A percentile compares a stretch with the other conserved stretches of the same genome.
Conservation (phyloP, 2,329 filamentous ascomycete genomes). For the Neopestalotiopsis sp. region DNA sequence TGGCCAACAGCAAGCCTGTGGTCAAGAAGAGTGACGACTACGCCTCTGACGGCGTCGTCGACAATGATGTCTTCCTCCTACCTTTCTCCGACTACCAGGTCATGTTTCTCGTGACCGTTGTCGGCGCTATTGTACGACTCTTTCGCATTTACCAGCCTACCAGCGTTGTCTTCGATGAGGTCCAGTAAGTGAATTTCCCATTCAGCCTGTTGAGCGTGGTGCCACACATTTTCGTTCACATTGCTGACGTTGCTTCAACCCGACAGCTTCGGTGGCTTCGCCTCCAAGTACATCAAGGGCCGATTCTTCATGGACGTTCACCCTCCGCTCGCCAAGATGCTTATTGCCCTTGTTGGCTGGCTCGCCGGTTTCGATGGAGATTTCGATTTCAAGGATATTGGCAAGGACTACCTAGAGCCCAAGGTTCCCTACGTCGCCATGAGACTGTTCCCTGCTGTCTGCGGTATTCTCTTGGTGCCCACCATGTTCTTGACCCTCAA, state of each 20-base stretch:
- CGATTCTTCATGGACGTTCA: constrained; percentile 99
- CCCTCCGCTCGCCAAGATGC: constrained; percentile 92
- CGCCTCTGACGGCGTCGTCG: constrained; percentile 78
- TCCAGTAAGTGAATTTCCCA: constrained; percentile 75
- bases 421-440: constrained; percentile 97
- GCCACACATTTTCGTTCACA: background rate
- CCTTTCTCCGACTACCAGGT: constrained; percentile 84
- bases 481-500: constrained; percentile 96
- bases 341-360: constrained; percentile 95
- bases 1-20: constrained; percentile 36
- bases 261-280: constrained; percentile 91
- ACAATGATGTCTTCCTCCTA: constrained; percentile 92
- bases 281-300: constrained; percentile 99
- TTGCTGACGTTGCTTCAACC: constrained; percentile 23
- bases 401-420: constrained; percentile 96
- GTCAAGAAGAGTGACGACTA: constrained; percentile 59
- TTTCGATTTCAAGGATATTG: constrained; percentile 99
- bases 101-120: constrained; percentile 72
- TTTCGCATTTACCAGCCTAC: constrained; percentile 96
- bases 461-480: constrained; percentile 86
- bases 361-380: constrained; percentile 92
- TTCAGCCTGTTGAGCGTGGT: background rate
- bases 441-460: constrained; percentile 89
- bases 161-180: constrained; percentile 98
- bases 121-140: constrained; percentile 81